A percentile compares a stretch with the other conserved stretches of the same genome.
Conservation (phyloP, 495 filamentous ascomycete species). For the Podospora anserina region DNA sequence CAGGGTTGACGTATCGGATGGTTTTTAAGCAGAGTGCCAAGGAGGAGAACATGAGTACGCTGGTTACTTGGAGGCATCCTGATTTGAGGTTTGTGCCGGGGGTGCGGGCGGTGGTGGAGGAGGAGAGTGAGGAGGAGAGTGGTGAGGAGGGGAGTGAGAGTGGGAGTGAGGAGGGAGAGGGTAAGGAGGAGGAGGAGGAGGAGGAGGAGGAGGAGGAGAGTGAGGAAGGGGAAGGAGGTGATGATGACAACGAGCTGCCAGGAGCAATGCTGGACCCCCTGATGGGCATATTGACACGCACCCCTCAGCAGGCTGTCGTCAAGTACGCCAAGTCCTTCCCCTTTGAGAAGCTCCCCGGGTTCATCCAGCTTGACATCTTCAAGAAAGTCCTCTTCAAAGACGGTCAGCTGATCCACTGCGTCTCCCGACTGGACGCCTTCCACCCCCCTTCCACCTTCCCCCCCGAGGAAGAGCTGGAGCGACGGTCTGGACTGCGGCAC, state of each 20-base stretch:
- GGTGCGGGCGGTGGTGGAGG: not conserved
- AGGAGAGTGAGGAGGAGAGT: not conserved
- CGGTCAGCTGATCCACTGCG: constrained; percentile 32
- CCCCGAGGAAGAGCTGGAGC: constrained; percentile 10
- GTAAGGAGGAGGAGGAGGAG: not conserved
- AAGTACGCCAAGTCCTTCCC: constrained; percentile 13
- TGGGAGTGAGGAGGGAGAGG: not conserved
- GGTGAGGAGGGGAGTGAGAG: not conserved
- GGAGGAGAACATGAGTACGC: constrained; percentile 38
- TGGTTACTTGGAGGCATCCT: constrained; percentile 25
- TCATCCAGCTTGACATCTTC: constrained; percentile 34
- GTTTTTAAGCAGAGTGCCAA: constrained; percentile 26
- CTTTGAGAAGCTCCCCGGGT: constrained; percentile 32
- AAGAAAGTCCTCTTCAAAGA: constrained; percentile 26
- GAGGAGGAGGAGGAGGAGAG: not conserved
- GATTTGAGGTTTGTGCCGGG: constrained; percentile 21
- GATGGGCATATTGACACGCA: too few species aligned
- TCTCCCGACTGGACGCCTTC: constrained; percentile 39
- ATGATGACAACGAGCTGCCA: too few species aligned
- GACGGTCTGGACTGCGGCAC: constrained; percentile 24
- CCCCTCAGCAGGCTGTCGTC: not conserved
- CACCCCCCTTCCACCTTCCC: constrained; percentile 25
- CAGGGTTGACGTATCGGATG: too few species aligned
- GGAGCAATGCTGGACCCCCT: too few species aligned
- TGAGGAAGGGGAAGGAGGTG: too few species aligned